Conservation (phyloP, 495 filamentous ascomycete genomes). For the Penicillium simplicissimum region DNA sequence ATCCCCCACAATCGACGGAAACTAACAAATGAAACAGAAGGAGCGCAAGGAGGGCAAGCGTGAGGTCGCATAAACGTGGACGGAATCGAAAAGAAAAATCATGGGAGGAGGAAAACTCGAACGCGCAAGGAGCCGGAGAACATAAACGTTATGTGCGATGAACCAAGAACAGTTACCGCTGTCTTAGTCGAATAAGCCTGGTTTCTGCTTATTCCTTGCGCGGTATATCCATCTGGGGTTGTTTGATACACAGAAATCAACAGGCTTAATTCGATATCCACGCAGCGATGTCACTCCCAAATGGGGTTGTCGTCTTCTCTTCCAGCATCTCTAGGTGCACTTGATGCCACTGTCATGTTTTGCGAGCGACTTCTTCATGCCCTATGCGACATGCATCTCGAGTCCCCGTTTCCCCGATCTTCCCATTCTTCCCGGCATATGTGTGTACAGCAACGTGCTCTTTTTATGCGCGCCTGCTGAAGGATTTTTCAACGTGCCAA, state of each 20-base stretch:
- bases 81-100: conserved; percentile 30
- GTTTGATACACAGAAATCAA: conserved; percentile 38
- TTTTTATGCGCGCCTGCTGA: conserved; percentile 83
- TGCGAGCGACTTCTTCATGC: neutral
- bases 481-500: conserved; percentile 95
- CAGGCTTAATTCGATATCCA: conserved; percentile 38
- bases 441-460: conserved; percentile 97
- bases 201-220: conserved; percentile 37
- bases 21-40: conserved; percentile 71
- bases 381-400: conserved; percentile 1
- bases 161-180: conserved; percentile 32
- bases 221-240: conserved; percentile 28
- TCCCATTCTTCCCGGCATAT: conserved; percentile 69
- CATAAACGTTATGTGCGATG: conserved; percentile 40
- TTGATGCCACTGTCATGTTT: neutral
- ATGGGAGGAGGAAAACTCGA: conserved; percentile 31
- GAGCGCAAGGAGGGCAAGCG: conserved; percentile 96
- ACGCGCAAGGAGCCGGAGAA: conserved; percentile 44
- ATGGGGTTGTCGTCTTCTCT: conserved; percentile 11
- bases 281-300: conserved; percentile 26
- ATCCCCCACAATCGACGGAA: too few relatives aligned
- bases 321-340: neutral
- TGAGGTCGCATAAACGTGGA: conserved; percentile 72
- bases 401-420: conserved; percentile 8
- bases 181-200: conserved; percentile 32